Evolutionary conservation across 139 green algal species (phyloP).

Genomic region (Dunaliella sp.): DNA sequence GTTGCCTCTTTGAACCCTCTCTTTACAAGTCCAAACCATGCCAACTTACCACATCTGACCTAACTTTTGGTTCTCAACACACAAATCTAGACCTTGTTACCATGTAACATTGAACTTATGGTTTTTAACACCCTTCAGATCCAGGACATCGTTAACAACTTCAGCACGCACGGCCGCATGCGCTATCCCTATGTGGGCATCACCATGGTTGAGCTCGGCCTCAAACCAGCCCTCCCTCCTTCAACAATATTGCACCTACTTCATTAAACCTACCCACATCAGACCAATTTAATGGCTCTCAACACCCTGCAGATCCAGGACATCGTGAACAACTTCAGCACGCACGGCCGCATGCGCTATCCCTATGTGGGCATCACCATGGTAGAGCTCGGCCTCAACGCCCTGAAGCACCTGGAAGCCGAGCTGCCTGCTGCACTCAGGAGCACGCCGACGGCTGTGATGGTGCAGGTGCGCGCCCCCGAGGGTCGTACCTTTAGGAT

Average conservation of each 20-base stretch:
- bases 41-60: too few species aligned
- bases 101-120: too few species aligned
- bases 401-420: not conserved
- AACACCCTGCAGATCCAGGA: slow-evolving; percentile 15
- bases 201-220: slow-evolving; percentile 70
- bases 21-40: too few species aligned
- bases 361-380: slow-evolving; percentile 78
- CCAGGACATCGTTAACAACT: slow-evolving; percentile 10
- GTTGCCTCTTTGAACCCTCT: too few species aligned
- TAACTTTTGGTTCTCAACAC: too few species aligned
- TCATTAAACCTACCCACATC: too few species aligned
- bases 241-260: too few species aligned
- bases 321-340: slow-evolving; percentile 12
- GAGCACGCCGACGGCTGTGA: not conserved
- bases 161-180: slow-evolving; percentile 52
- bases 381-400: slow-evolving; percentile 43
- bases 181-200: slow-evolving; percentile 70
- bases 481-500: not conserved
- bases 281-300: too few species aligned
- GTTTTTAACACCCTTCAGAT: too few species aligned
- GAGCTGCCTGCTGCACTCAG: not conserved
- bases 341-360: slow-evolving; percentile 56
- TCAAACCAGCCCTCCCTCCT: too few species aligned
- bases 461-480: not conserved
- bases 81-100: too few species aligned